Evolutionary conservation across 1,139 yeast species (phyloP), one percentile per base, ranked within the genome.

Genomic region (Sugiyamaella castrensis): DNA sequence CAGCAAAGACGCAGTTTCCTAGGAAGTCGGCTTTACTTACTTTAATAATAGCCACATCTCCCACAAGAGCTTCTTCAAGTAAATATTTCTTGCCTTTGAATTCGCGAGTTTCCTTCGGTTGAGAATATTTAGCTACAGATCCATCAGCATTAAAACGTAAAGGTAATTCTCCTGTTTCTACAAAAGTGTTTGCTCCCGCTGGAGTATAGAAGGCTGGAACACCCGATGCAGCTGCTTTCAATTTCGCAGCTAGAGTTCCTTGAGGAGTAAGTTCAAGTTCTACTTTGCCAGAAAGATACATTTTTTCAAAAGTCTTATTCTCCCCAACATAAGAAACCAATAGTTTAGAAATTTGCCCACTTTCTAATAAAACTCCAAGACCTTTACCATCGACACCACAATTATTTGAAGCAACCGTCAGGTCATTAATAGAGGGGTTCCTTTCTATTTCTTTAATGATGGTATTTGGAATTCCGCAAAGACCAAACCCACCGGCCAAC

Each of bases 401-500:
- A 57, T 76, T 76, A 61, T 76, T 76, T n/a, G 80, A 75, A 2
- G 73, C 79, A 4, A 73, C 75, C 4, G 76, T 72, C 37, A 75
- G 63, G 43, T 70, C 64, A 11, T 53, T 61, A 41, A 74, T 63
- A 2, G 66, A 65, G 1, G 66, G 61, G 28, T 64, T 65, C 11
- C 64, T 54, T 10, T 64, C 53, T 37, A 76, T 60, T 24, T 69
- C 77, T 45, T 67, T 65, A 46, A 75, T 71, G 24, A 74, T 59
- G 1, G 77, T 73, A 38, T 72, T 75, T 5, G 79, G 77, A 13
- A 74, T 69, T 5, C 80, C 80, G 51, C 75, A 70, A 13, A 75
- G 62, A 0, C 80, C 80, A 59, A 76, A 76, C 1, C 80, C 80
- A n/a, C 80, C 80, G 8, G 75, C 68, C 27, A 75, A 55, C n/a